Evolutionary conservation across 2,329 filamentous ascomycete species (phyloP), one percentile per base, ranked within the genome.

Genomic region (Helminthosporium solani): DNA sequence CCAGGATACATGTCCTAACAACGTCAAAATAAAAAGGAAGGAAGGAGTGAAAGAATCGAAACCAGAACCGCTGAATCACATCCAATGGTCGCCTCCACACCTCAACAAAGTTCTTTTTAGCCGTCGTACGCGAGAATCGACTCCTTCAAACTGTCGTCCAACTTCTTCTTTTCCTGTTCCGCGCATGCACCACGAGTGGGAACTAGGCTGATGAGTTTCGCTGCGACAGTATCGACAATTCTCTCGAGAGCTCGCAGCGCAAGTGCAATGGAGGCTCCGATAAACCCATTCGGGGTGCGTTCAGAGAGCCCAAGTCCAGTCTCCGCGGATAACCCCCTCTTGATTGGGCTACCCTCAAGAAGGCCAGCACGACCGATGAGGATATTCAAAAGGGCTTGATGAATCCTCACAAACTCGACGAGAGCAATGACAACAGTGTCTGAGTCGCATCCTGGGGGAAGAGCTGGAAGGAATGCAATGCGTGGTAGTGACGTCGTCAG

Each of bases 331-430:
- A 14, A 34, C 25, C n/a, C 27, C 16, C 43, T 27, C 31, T 30
- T 35, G 11, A 40, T 14, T 1, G 43, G 43, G 6, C 43, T 37
- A 20, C 30, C 23, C 27, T 33, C 30, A 3, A 53, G 36, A 14
- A 53, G 30, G 0, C 44, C 47, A 20, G 47, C 19, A 1, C 44
- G 50, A 6, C 50, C 50, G 25, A 53, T 50, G 3, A 53, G 19
- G 18, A 53, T 53, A 31, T 44, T 36, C 12, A 53, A 44, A 5
- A 53, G 35, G 4, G 47, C 50, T 43, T 53, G 50, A 21, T 53
- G 50, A 3, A 50, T 46, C 19, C 42, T 30, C 7, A 50, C 47
- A 20, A 53, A 53, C 20, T 43, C 41, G 16, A 47, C 31, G 16
- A 46, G 42, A 2, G 50, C 47, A 19, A 45, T 30, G 12, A 53